Percentiles rank a stretch among this genome's conserved stretches.
phyloP scores from a whole-genome alignment of 2,329 filamentous ascomycete genomes.

The Fusarium chlamydosporum region DNA sequence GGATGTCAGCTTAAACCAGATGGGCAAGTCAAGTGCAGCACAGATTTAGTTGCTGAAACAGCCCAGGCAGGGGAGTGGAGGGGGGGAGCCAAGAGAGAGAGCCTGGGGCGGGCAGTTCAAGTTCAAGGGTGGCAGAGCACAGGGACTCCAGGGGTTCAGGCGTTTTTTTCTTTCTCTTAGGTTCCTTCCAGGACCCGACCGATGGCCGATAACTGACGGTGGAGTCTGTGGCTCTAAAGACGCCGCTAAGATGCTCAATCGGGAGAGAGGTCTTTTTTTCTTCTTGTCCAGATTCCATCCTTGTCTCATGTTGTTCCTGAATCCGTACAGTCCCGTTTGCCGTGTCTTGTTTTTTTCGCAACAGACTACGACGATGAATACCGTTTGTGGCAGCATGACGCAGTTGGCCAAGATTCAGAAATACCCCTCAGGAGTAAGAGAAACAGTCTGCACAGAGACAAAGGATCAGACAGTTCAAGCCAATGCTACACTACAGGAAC shows the following conservation, averaged over 20 bases:
- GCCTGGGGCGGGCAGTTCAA: constrained; percentile 15
- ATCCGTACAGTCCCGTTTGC: constrained; percentile 16
- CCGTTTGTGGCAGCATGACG: constrained; percentile 10
- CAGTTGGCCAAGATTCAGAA: constrained; percentile 7
- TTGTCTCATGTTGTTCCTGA: constrained; percentile 33
- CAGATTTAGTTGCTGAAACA: constrained; percentile 33
- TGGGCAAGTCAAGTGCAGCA: constrained; percentile 3
- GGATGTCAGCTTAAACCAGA: constrained; percentile 39
- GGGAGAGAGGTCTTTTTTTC: not conserved
- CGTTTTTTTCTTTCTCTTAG: constrained; percentile 20
- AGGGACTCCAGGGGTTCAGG: constrained; percentile 35
- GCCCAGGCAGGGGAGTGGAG: constrained; percentile 20
- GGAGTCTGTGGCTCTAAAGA: constrained; percentile 16
- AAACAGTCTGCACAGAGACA: too few relatives aligned
- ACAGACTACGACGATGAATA: constrained; percentile 4
- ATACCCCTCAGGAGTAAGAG: not conserved
- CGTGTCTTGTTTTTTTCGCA: constrained; percentile 11
- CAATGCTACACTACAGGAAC: constrained; percentile 4
- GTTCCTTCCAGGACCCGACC: too few relatives aligned
- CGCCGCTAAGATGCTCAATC: constrained; percentile 31
- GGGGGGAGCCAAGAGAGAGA: constrained; percentile 17
- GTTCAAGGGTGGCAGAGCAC: constrained; percentile 37
- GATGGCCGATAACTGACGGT: constrained; percentile 16
- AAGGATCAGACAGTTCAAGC: not conserved
- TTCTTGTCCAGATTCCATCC: constrained; percentile 25